phyloP scores from a whole-genome alignment of 1,139 yeast species.

The Saccharomycopsis crataegensis region DNA sequence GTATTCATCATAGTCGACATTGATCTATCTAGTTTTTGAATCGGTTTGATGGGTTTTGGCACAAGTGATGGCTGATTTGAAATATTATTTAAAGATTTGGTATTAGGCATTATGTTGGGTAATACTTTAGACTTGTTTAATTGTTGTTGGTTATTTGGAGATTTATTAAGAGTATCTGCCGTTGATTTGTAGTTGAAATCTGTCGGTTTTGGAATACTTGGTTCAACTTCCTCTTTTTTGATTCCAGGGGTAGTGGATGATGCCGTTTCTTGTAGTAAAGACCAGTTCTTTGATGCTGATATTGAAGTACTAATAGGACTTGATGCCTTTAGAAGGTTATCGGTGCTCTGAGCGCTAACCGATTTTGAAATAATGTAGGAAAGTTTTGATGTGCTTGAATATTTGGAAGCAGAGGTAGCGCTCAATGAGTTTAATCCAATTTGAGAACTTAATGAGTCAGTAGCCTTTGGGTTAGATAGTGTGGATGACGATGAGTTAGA shows the following conservation, averaged over 20 bases:
- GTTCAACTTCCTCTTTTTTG: not conserved
- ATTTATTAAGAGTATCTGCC: not conserved
- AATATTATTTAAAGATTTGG: not conserved
- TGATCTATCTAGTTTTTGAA: not conserved
- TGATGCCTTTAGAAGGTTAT: too few species aligned
- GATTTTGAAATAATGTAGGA: too few species aligned
- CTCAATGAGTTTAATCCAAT: too few species aligned
- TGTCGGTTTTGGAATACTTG: not conserved
- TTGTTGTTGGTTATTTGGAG: too few species aligned
- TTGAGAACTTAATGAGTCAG: too few species aligned
- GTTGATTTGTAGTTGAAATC: not conserved
- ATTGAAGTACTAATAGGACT: too few species aligned
- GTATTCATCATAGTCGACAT: not conserved
- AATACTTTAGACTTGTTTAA: constrained; percentile 1
- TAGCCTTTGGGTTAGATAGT: not conserved
- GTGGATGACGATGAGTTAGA: not conserved
- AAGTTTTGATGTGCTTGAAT: too few species aligned
- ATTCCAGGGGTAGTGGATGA: not conserved
- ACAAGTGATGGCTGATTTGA: not conserved
- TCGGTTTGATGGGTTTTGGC: not conserved
- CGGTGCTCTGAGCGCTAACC: too few species aligned
- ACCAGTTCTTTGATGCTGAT: too few species aligned
- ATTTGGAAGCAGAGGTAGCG: too few species aligned
- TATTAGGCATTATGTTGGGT: constrained; percentile 13
- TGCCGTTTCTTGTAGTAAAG: too few species aligned